Evolutionary conservation across 192 early-diverging fungal genomes (phyloP), one percentile per base, ranked within the genome.

Genomic region (Chytriomyces sp.): DNA sequence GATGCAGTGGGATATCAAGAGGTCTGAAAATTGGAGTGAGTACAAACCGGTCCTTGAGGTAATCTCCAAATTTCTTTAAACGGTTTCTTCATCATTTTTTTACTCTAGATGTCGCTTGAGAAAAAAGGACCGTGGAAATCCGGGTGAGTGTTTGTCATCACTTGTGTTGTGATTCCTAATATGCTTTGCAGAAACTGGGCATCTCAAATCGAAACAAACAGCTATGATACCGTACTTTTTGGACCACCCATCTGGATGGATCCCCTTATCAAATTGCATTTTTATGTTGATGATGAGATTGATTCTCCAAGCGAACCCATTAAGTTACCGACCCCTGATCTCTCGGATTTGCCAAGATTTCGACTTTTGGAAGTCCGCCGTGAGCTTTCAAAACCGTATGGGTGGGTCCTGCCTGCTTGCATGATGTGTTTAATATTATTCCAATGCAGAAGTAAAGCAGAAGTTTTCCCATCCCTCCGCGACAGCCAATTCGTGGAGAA

Each of bases 21-120:
- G 81, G 22, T 68, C 75, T 26, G 37, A 30, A 2, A 76, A 83
- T 33, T 83, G 81, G 81, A 55, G 7, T 0, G 81, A 83, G 61
- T 57, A 69, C n/a, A 73, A 71, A 57, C 38, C 30, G 2, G 22
- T 52, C 10, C 37, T 71, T n/a, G 60, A 67, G 59, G 64, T 75
- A 59, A 70, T 12, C 8, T 19, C 22, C 8, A 64, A 25, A 25
- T 2, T 22, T 34, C 32, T 30, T 26, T 26, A 6, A 26, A 4
- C 22, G 34, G 1, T 52, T 12, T n/a, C 10, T 14, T 10, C 5
- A 22, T 49, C 5, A 49, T 38, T 49, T 39, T 37, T 65, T 49
- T 26, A 65, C 10, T 44, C 7, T 44, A 44, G 19, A 12, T 44
- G 19, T 44, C n/a, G 22, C 37, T 12, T 54, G 30, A 25, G 38